phyloP scores from a whole-genome alignment of 352 stramenopile genomes.

The Phytophthora chlamydospora region DNA sequence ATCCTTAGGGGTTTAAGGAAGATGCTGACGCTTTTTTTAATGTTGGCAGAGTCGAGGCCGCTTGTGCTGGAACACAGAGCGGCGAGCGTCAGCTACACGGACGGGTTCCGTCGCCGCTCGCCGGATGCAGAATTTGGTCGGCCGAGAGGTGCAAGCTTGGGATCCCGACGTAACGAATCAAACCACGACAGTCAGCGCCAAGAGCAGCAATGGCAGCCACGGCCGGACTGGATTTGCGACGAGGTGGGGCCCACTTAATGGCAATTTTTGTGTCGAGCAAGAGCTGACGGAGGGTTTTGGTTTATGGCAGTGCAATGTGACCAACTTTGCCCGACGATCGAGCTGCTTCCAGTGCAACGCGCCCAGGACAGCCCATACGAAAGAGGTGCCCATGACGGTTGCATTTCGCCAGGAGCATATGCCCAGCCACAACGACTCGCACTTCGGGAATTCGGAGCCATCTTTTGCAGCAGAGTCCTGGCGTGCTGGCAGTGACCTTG shows the following conservation, averaged over 20 bases:
- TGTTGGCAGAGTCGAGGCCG: constrained; percentile 50
- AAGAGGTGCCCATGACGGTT: constrained; percentile 42
- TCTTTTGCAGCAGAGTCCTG: neutral
- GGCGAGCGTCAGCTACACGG: constrained; percentile 54
- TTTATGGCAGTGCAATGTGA: constrained; percentile 62
- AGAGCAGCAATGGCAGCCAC: constrained; percentile 34
- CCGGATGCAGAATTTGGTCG: constrained; percentile 15
- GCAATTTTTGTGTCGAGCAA: neutral
- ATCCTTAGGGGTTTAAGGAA: neutral
- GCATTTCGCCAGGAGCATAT: constrained; percentile 16
- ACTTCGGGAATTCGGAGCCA: neutral
- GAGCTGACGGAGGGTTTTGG: constrained; percentile 1
- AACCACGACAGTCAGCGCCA: constrained; percentile 19
- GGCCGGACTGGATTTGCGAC: constrained; percentile 75
- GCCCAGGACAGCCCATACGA: constrained; percentile 37
- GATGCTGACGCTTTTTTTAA: neutral
- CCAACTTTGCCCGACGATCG: constrained; percentile 70
- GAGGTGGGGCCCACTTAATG: constrained; percentile 37
- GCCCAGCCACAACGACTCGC: constrained; percentile 4
- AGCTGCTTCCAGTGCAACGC: constrained; percentile 78
- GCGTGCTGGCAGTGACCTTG: neutral
- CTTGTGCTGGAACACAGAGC: constrained; percentile 57
- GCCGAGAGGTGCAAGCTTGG: constrained; percentile 15
- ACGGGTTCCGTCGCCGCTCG: constrained; percentile 40
- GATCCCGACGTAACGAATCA: neutral